Conservation (phyloP, 2,329 filamentous ascomycete genomes). For the Neofusicoccum ribis region DNA sequence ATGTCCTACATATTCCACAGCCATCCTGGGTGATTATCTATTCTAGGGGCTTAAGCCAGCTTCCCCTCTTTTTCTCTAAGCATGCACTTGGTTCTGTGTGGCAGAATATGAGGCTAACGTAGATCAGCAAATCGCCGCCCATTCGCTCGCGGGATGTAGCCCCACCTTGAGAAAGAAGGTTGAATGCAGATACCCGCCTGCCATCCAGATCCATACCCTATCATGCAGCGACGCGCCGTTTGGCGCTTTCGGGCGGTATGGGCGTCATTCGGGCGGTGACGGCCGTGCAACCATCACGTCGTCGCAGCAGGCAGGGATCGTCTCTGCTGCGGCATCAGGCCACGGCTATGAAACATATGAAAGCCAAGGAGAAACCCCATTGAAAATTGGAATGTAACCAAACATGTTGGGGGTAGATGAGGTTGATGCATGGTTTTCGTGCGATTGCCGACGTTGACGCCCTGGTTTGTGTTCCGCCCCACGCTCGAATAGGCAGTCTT, state of each 20-base stretch:
- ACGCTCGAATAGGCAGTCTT: background rate
- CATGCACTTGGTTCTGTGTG: too few species aligned
- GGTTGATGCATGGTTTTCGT: background rate
- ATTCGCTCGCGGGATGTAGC: background rate
- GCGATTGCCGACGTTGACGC: background rate
- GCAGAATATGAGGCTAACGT: too few species aligned
- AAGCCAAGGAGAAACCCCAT: background rate
- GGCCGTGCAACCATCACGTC: background rate
- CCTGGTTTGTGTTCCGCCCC: background rate
- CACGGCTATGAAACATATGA: background rate
- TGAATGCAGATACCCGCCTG: background rate
- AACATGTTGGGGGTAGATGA: background rate
- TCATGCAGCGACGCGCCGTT: background rate
- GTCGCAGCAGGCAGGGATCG: background rate
- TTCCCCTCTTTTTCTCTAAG: too few species aligned
- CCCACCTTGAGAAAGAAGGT: background rate
- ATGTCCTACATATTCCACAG: background rate
- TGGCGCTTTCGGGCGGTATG: background rate
- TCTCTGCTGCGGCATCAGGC: background rate
- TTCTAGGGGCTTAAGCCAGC: background rate
- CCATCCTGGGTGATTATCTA: background rate
- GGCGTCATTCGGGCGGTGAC: constrained; percentile 6
- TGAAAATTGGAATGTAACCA: background rate
- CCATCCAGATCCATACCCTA: background rate
- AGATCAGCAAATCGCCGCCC: too few species aligned